Percentiles rank a stretch among this genome's conserved stretches.
Evolutionary conservation across 371 early-diverging fungal genomes (phyloP).

Genomic region (Zopfochytrium polystomum): DNA sequence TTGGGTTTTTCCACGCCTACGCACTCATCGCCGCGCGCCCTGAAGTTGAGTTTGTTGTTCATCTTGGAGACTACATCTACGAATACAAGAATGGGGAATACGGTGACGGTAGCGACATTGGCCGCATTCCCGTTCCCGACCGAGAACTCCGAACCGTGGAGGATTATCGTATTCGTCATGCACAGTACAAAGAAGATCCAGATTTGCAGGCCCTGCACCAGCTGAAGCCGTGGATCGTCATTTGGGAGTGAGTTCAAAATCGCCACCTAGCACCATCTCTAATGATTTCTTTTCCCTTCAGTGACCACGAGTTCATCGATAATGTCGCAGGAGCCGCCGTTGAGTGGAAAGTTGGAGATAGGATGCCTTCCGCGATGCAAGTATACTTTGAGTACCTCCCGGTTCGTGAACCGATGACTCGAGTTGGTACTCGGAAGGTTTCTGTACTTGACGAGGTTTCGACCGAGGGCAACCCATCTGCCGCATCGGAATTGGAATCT

Average conservation of each 20-base stretch:
- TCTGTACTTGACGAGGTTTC: not conserved
- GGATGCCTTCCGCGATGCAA: constrained; percentile 31
- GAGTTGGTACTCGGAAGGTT: not conserved
- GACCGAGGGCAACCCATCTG: not conserved
- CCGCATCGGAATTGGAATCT: not conserved
- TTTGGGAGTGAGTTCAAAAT: constrained; percentile 30
- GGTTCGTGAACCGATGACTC: constrained; percentile 19
- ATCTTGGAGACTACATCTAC: constrained; percentile 42
- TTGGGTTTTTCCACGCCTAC: constrained; percentile 41
- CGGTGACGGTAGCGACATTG: constrained; percentile 34
- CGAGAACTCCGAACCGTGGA: constrained; percentile 22
- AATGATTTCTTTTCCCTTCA: not conserved
- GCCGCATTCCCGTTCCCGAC: constrained; percentile 32
- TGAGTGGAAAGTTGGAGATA: constrained; percentile 10
- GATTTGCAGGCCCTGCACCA: constrained; percentile 35
- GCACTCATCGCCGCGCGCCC: constrained; percentile 20
- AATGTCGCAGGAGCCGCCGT: constrained; percentile 15
- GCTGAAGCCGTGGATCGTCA: constrained; percentile 31
- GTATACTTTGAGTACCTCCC: constrained; percentile 45
- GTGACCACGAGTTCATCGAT: constrained; percentile 40
- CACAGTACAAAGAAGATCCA: constrained; percentile 34
- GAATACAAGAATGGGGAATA: constrained; percentile 36
- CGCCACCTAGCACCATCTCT: not conserved
- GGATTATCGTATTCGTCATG: constrained; percentile 32
- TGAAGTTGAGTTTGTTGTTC: constrained; percentile 38